Evolutionary conservation across 192 early-diverging fungal species (phyloP).

Genomic region (Backusella liffmaniae): DNA sequence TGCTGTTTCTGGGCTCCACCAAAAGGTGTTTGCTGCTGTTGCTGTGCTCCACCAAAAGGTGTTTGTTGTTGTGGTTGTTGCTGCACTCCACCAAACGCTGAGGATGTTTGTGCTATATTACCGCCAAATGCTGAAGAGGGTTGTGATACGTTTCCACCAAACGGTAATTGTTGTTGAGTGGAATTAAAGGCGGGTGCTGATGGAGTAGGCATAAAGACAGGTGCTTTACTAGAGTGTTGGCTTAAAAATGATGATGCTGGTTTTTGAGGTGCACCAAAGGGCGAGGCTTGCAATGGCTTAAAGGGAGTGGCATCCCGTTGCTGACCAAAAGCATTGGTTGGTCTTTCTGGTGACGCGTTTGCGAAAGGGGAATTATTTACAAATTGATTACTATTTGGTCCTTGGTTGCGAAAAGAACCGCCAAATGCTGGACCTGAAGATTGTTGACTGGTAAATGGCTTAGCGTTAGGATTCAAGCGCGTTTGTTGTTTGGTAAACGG

Average conservation of each 20-base stretch:
- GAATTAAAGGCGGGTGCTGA: not conserved
- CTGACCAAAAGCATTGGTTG: not conserved
- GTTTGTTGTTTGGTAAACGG: not conserved
- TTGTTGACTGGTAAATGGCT: not conserved
- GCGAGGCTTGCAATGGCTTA: not conserved
- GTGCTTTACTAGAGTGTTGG: not conserved
- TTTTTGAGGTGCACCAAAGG: not conserved
- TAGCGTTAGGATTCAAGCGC: not conserved
- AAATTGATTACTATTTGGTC: not conserved
- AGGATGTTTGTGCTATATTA: not conserved
- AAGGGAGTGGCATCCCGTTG: not conserved
- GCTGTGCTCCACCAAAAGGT: too few relatives aligned
- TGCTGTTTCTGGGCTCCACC: too few relatives aligned
- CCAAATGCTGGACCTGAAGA: not conserved
- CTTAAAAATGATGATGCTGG: not conserved
- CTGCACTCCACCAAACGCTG: not conserved
- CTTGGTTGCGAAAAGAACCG: not conserved
- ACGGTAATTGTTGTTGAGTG: not conserved
- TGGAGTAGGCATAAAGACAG: too few relatives aligned
- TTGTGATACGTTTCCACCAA: not conserved
- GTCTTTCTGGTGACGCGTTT: not conserved
- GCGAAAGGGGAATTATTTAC: not conserved
- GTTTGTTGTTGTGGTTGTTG: too few relatives aligned
- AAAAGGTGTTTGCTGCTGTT: too few relatives aligned
- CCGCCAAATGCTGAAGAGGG: not conserved